Evolutionary conservation across 441 rosid genomes (phyloP).

Genomic region (Aleurites moluccanus): DNA sequence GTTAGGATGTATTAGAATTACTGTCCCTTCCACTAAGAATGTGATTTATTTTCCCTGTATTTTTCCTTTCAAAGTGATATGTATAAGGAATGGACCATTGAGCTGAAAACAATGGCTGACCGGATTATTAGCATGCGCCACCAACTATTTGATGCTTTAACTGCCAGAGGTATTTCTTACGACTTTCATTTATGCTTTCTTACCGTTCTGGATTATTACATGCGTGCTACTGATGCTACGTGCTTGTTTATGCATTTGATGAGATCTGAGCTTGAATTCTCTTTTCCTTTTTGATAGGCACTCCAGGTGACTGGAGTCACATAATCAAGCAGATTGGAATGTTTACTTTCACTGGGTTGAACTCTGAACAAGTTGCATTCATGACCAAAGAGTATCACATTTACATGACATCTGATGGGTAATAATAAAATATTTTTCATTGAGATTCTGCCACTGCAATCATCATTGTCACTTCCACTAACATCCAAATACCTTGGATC

Average conservation of each 20-base stretch:
- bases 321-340: slow-evolving; percentile 91
- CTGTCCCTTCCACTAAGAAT: background rate
- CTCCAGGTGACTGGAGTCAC: slow-evolving; percentile 98
- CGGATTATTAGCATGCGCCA: slow-evolving; percentile 70
- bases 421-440: background rate
- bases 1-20: background rate
- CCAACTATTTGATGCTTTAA: slow-evolving; percentile 5
- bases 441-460: background rate
- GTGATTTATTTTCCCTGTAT: background rate
- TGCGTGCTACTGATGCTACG: background rate
- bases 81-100: slow-evolving; percentile 36
- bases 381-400: slow-evolving; percentile 88
- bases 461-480: background rate
- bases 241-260: background rate
- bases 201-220: background rate
- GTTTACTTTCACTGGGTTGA: slow-evolving; percentile 94
- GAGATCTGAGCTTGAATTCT: background rate
- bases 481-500: background rate
- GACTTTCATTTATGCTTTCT: background rate
- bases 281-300: slow-evolving; percentile 47
- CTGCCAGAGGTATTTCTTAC: background rate
- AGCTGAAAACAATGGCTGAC: slow-evolving; percentile 95
- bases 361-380: slow-evolving; percentile 69
- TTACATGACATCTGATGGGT: slow-evolving; percentile 91
- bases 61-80: background rate